Evolutionary conservation across 805 yeast species (phyloP).

Genomic region (Metschnikowia similis): DNA sequence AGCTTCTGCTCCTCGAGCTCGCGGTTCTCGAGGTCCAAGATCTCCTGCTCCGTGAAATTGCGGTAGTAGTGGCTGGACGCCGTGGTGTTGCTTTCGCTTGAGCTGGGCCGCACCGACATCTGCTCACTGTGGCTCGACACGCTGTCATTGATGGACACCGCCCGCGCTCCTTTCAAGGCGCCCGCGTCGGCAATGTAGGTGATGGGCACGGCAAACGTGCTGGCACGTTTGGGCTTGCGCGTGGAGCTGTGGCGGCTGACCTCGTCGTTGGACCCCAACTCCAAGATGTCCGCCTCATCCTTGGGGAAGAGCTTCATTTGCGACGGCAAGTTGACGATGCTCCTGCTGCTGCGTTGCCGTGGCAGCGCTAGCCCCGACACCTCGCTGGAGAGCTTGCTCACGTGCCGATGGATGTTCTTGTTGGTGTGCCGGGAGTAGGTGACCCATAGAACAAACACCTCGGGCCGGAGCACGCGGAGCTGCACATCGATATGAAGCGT

Average conservation of each 20-base stretch:
- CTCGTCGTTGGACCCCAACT: conserved; percentile 25
- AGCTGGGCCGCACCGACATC: conserved; percentile 5
- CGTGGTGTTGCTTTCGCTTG: conserved; percentile 9
- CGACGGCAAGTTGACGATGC: conserved; percentile 43
- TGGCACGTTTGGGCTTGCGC: conserved; percentile 25
- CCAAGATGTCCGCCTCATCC: conserved; percentile 28
- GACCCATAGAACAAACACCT: conserved; percentile 72
- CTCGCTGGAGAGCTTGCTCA: conserved; percentile 20
- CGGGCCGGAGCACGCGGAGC: conserved; percentile 60
- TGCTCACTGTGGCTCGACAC: conserved; percentile 8
- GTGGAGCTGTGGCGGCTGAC: conserved; percentile 34
- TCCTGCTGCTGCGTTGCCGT: conserved; percentile 6
- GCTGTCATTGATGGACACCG: conserved; percentile 6
- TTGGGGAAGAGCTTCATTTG: conserved; percentile 48
- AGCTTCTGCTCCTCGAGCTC: conserved; percentile 33
- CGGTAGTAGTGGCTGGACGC: conserved; percentile 14
- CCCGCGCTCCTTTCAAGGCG: neutral
- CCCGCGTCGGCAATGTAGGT: conserved; percentile 12
- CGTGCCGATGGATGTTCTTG: conserved; percentile 22
- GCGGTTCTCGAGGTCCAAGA: conserved; percentile 44
- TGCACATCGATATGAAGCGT: conserved; percentile 70
- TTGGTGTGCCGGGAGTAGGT: conserved; percentile 62
- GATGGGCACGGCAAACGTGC: conserved; percentile 28
- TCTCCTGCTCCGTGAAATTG: conserved; percentile 37
- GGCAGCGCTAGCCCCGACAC: conserved; percentile 10